Evolutionary conservation across 2,329 filamentous ascomycete species (phyloP), one percentile per base, ranked within the genome.

Genomic region (Pyrenochaeta sp.): DNA sequence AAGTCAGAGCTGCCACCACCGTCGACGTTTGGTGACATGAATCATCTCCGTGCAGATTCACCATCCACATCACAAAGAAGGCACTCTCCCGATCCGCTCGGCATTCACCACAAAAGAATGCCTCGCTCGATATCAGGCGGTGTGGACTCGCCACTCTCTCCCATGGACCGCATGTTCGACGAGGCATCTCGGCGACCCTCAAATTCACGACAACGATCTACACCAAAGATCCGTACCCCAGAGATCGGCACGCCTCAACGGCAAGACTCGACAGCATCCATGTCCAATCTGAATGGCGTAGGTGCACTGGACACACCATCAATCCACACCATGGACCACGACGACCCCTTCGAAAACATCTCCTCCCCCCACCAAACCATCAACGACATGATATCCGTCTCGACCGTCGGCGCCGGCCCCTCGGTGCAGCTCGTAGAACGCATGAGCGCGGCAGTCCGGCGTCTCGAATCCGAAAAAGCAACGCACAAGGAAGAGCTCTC

Each of bases 351-450:
- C 17, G 81, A 83, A 35, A 78, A 74, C 11, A 74, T 78, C 2
- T 80, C 79, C 1, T 87, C 84, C 3, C 86, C 86, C 1, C 84
- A 84, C 26, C 85, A 86, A 45, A 84, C 87, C 6, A 81, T 72
- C 46, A 69, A 70, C 57, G 92, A 96, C 61, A 88, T 96, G 76
- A 82, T 94, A 20, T 95, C 90, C 2, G 89, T 90, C 6, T 96
- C 91, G 1, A 96, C 93, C 0, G 88, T 90, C 7, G 93, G 87
- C 0, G 92, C 93, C 0, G 94, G 94, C 0, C 94, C 94, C 0
- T 93, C 88, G 0, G 93, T 99, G 1, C 93, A 97, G 72, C 82
- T 99, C 1, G 92, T 99, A 11, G 94, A 97, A 73, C 84, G 93
- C 39, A 96, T 99, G 90, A 95, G 89, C 63, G 90, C 92, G 3